Conservation (phyloP, 2,329 filamentous ascomycete species). For the Hortaea sp. region DNA sequence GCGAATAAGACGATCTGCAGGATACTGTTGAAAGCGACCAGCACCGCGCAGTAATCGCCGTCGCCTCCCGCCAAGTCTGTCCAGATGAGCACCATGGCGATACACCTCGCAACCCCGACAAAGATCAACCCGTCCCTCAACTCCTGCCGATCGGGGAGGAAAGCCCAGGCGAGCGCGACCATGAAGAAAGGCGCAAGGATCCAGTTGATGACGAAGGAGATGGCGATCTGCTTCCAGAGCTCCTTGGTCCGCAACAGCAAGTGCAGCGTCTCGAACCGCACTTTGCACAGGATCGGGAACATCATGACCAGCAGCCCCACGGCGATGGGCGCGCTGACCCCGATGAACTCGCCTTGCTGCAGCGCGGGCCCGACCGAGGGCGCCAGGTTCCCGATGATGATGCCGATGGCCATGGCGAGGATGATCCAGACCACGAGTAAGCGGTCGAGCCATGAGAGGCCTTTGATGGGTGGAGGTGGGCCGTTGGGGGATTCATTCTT, state of each 20-base stretch:
- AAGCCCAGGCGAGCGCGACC: constrained; percentile 61
- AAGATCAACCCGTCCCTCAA: constrained; percentile 59
- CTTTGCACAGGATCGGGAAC: constrained; percentile 86
- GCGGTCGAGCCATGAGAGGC: constrained; percentile 35
- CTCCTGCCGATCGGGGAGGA: constrained; percentile 37
- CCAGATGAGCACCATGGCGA: constrained; percentile 83
- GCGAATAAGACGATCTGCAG: constrained; percentile 40
- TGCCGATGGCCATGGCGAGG: constrained; percentile 65
- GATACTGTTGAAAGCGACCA: constrained; percentile 40
- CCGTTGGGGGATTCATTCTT: background rate
- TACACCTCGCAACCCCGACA: constrained; percentile 75
- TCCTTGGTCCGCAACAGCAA: constrained; percentile 49
- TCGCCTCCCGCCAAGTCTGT: constrained; percentile 68
- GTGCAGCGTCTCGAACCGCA: constrained; percentile 67
- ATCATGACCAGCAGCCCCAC: constrained; percentile 82
- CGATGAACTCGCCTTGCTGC: constrained; percentile 62
- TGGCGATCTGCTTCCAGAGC: constrained; percentile 69
- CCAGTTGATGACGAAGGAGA: constrained; percentile 74
- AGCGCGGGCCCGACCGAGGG: constrained; percentile 50
- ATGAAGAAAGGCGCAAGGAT: constrained; percentile 73
- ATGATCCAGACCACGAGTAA: constrained; percentile 55
- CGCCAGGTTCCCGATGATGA: constrained; percentile 68
- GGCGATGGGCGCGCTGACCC: constrained; percentile 60
- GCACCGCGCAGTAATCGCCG: constrained; percentile 64
- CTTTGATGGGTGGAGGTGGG: constrained; percentile 24